A percentile compares a stretch with the other conserved stretches of the same genome.
These are phyloP conservation scores for Thraustochytrium striatum DNA, from an alignment of 352 stramenopile genomes.

Conservation along the genomic window DNA sequence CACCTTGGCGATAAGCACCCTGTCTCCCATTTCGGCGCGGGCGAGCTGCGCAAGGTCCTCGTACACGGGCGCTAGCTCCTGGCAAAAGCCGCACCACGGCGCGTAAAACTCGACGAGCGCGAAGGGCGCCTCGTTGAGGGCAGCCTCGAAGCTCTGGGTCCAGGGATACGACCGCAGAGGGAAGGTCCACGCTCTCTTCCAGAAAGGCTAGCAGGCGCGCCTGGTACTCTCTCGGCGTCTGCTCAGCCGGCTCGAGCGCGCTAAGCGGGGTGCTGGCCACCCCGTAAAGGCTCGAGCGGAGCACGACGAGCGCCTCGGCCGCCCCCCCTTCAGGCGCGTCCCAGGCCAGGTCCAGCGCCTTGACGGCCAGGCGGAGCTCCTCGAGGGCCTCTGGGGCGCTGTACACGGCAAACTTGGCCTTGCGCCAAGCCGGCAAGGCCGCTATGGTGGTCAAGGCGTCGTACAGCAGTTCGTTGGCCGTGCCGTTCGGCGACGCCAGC, in stretches of 20 bases:
- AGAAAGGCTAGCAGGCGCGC: neutral
- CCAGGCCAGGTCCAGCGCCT: neutral
- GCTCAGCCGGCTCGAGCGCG: neutral
- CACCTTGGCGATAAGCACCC: slow-evolving; percentile 73
- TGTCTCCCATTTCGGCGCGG: slow-evolving; percentile 60
- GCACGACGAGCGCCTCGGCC: neutral
- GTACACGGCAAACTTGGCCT: neutral
- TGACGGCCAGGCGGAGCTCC: neutral
- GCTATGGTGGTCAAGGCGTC: neutral
- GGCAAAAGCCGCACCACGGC: slow-evolving; percentile 53
- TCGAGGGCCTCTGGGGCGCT: neutral
- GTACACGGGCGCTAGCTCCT: slow-evolving; percentile 49
- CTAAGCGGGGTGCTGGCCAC: neutral
- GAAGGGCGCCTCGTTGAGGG: neutral
- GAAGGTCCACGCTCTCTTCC: neutral
- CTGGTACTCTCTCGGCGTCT: neutral
- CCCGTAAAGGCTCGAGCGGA: neutral
- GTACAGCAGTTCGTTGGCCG: neutral
- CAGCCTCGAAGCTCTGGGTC: neutral
- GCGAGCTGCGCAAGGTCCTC: neutral
- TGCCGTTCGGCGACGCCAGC: neutral
- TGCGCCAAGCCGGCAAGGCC: neutral
- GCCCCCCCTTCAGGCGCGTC: neutral
- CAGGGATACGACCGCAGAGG: neutral
- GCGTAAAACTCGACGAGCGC: slow-evolving; percentile 56